Evolutionary conservation across 352 stramenopile genomes (phyloP).

Genomic region (Globisporangium takayamanum): DNA sequence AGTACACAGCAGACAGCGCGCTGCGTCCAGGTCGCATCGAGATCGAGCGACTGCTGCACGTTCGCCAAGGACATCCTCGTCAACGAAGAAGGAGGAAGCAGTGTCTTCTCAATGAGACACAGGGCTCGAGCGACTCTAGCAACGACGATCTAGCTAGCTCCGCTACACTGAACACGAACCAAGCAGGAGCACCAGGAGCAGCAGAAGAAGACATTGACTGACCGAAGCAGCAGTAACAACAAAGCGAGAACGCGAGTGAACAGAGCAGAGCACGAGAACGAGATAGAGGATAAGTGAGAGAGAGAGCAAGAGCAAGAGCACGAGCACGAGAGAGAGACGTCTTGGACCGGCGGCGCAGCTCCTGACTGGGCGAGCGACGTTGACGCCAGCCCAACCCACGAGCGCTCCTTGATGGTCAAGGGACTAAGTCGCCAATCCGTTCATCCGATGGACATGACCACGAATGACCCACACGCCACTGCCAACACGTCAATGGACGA

Average conservation of each 20-base stretch:
- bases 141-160: no score
- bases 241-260: not conserved
- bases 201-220: not conserved
- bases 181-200: no score
- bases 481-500: conserved; percentile 10
- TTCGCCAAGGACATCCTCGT: no score
- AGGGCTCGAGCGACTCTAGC: no score
- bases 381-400: conserved; percentile 4
- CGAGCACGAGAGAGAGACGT: not conserved
- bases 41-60: no score
- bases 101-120: no score
- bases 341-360: not conserved
- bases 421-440: conserved; percentile 60
- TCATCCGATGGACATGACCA: conserved; percentile 47
- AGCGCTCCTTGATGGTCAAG: conserved; percentile 32
- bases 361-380: not conserved
- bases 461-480: conserved; percentile 9
- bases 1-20: no score
- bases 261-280: not conserved
- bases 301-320: not conserved
- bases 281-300: not conserved
- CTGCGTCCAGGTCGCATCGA: no score
- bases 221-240: not conserved
- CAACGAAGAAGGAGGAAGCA: no score
- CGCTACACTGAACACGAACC: no score